phyloP scores from a whole-genome alignment of 2,329 filamentous ascomycete genomes.

The Aspergillus quadricinctus region DNA sequence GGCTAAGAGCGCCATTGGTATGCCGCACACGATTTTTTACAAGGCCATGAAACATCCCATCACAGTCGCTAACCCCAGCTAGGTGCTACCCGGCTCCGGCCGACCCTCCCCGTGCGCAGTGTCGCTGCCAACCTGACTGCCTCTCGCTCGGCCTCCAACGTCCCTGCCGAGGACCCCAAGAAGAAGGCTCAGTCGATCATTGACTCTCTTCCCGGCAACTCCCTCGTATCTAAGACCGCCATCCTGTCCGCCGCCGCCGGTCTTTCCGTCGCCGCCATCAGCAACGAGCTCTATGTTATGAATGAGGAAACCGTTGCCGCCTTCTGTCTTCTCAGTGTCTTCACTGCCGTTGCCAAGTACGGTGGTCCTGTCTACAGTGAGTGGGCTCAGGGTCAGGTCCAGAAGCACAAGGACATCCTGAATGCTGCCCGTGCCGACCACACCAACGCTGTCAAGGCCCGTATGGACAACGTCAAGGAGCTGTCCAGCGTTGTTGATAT shows the following conservation, averaged over 20 bases:
- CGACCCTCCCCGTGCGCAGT: conserved; percentile 68
- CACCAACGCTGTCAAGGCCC: conserved; percentile 88
- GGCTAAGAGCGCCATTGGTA: conserved; percentile 92
- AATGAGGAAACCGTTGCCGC: conserved; percentile 98
- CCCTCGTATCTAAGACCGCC: conserved; percentile 89
- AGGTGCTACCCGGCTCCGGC: conserved; percentile 91
- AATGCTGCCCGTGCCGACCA: conserved; percentile 93
- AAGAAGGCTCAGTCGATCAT: conserved; percentile 95
- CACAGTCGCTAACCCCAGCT: conserved; percentile 33
- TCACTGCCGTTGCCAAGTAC: conserved; percentile 87
- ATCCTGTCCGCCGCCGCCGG: conserved; percentile 91
- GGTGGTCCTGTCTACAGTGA: conserved; percentile 86
- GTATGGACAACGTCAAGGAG: conserved; percentile 92
- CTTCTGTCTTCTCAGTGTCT: conserved; percentile 88
- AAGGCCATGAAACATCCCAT: conserved; percentile 11
- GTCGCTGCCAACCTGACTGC: conserved; percentile 68
- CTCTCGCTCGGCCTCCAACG: conserved; percentile 68
- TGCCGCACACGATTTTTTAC: conserved; percentile 43
- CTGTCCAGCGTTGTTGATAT: conserved; percentile 91
- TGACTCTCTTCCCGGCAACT: conserved; percentile 88
- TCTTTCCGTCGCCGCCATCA: conserved; percentile 89
- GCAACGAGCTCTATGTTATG: conserved; percentile 99
- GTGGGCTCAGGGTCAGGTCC: conserved; percentile 84
- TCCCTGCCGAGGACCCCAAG: conserved; percentile 85
- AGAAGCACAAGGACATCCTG: conserved; percentile 92